phyloP scores from a whole-genome alignment of 169 alveolate species.

The Cryptosporidium viatorum region DNA sequence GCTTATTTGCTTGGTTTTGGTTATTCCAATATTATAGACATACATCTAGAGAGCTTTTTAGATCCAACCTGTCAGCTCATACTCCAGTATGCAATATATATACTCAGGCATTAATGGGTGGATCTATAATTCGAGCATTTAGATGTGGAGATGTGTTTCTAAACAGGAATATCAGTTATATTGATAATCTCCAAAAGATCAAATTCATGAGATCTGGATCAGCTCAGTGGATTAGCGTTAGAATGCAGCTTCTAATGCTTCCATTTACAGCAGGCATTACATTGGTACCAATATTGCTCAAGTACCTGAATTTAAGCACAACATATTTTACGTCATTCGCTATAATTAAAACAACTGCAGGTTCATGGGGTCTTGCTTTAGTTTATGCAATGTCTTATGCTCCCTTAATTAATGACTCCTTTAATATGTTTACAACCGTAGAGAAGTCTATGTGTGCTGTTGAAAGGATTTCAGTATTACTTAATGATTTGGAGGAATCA shows the following conservation, averaged over 20 bases:
- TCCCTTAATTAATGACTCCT: slow-evolving; percentile 47
- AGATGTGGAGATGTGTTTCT: slow-evolving; percentile 44
- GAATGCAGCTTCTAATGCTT: slow-evolving; percentile 62
- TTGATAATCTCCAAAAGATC: slow-evolving; percentile 43
- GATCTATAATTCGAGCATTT: slow-evolving; percentile 75
- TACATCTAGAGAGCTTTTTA: slow-evolving; percentile 78
- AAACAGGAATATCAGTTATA: slow-evolving; percentile 18
- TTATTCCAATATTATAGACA: slow-evolving; percentile 73
- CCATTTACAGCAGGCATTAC: slow-evolving; percentile 73
- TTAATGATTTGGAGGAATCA: slow-evolving; percentile 20
- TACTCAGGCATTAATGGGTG: slow-evolving; percentile 80
- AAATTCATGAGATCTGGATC: slow-evolving; percentile 65
- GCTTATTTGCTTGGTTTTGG: slow-evolving; percentile 63
- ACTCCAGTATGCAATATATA: slow-evolving; percentile 80
- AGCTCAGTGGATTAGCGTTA: slow-evolving; percentile 69
- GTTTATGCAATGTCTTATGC: slow-evolving; percentile 66
- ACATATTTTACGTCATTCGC: neutral
- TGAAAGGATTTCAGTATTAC: slow-evolving; percentile 51
- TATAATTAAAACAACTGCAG: slow-evolving; percentile 28
- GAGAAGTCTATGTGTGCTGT: slow-evolving; percentile 74
- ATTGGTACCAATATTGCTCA: slow-evolving; percentile 21
- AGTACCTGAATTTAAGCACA: slow-evolving; percentile 21
- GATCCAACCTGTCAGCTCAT: slow-evolving; percentile 77
- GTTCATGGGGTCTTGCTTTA: slow-evolving; percentile 70
- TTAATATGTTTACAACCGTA: slow-evolving; percentile 31